Base-by-base conservation (phyloP, 1,284 basidiomycete species). In the Ganoderma sinense region DNA sequence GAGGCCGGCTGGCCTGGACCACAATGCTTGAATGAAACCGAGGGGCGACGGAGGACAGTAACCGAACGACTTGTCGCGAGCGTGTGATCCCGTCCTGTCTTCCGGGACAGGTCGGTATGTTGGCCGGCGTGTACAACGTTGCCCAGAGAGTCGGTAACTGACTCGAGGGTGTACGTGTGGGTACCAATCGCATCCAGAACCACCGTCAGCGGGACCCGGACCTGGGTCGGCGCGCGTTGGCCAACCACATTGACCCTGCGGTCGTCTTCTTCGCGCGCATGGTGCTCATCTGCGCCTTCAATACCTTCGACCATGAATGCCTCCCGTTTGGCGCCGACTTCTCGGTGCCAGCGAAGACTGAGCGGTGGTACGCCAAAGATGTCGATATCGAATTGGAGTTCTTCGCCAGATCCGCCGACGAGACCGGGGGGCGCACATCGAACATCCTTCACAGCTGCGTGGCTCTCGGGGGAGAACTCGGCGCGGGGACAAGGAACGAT, bases 401-500 rank as follows among this genome's bases (percentile, higher is more conserved):
- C 86, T 53, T 90, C 86, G 59, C 91, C 87, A 48, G 89, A 88
- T 4, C 93, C 94, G 31, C 75, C 76, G 11, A 75, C 74, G 2
- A 80, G 70, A 3, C 78, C 77, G 10, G 81, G 76, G 11, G 77
- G 71, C 0, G 80, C 86, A 78, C 95, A 97, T n/a, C 90, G 89
- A 65, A 92, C 80, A 10, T 88, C 83, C 45, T 87, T 80, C 10
- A 83, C 81, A 10, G 83, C 80, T 45, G 81, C 73, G 18, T 82
- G 71, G 56, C 82, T 78, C 62, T 86, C 85, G 5, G 86, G 84
- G 45, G 84, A 83, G 76, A 95, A 95, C 71, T 87, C 85, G 2
- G 90, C 95, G 5, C 84, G 85, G 1, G 96, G 96, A 78, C 96
- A 98, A 26, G 94, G 93, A 11, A 91, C 91, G 65, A 97, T 83